Evolutionary conservation across 2,329 filamentous ascomycete species (phyloP).

Genomic region (Raffaelea albimanens): DNA sequence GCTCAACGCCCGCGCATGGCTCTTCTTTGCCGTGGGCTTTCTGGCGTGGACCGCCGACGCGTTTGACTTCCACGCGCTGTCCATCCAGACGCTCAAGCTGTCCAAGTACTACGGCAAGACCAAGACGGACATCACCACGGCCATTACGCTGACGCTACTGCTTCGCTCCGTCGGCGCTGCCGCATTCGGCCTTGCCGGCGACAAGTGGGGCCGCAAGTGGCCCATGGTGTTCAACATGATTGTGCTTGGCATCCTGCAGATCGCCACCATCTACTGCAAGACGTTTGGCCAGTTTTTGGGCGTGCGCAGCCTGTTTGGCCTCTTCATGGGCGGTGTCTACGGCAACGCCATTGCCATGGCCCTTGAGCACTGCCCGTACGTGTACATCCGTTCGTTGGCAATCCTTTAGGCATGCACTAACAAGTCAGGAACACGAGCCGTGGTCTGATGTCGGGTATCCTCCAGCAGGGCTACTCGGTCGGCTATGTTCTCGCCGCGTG

Average conservation of each 20-base stretch:
- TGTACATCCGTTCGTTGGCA: no score
- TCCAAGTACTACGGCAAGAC: conserved; percentile 40
- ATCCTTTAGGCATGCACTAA: background rate
- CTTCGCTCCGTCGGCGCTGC: conserved; percentile 47
- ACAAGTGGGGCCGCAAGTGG: conserved; percentile 55
- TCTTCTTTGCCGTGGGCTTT: conserved; percentile 46
- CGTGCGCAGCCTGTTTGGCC: conserved; percentile 64
- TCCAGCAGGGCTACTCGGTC: conserved; percentile 64
- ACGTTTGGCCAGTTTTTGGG: conserved; percentile 66
- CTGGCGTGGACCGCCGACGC: conserved; percentile 44
- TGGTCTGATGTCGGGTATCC: conserved; percentile 65
- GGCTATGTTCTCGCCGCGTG: conserved; percentile 52
- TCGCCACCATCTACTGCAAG: conserved; percentile 56
- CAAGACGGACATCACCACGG: conserved; percentile 53
- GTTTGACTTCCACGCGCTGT: conserved; percentile 60
- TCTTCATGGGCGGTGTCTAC: conserved; percentile 75
- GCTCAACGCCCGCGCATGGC: conserved; percentile 42
- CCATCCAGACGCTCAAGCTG: conserved; percentile 46
- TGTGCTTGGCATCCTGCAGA: conserved; percentile 43
- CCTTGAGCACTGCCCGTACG: conserved; percentile 57
- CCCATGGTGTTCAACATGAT: conserved; percentile 76
- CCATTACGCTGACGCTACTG: conserved; percentile 55
- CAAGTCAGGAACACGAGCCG: conserved; percentile 39
- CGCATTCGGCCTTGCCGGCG: conserved; percentile 43
- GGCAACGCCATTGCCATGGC: conserved; percentile 73